Percentiles rank a stretch among this genome's conserved stretches.
These are phyloP conservation scores for Nakataea oryzae DNA, from an alignment of 2,329 filamentous ascomycete species.

Conservation along the genomic window DNA sequence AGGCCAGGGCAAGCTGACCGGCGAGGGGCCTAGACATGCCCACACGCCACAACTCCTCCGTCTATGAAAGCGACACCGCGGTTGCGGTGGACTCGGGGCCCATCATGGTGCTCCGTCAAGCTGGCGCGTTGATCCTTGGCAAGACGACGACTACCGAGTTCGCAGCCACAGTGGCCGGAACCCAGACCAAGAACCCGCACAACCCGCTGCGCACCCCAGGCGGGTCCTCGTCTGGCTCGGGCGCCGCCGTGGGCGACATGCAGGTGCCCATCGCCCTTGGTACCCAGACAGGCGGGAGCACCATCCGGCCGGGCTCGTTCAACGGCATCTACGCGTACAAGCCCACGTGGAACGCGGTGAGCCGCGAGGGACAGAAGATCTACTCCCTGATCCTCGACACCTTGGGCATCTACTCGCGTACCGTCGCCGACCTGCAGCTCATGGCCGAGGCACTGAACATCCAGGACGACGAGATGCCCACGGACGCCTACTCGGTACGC, in stretches of 20 bases:
- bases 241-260: conserved; percentile 53
- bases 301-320: conserved; percentile 53
- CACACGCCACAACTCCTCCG: conserved; percentile 42
- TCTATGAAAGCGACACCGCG: conserved; percentile 35
- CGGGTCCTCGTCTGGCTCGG: conserved; percentile 58
- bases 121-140: conserved; percentile 46
- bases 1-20: too few relatives aligned
- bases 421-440: conserved; percentile 45
- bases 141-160: conserved; percentile 57
- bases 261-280: conserved; percentile 51
- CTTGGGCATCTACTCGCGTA: conserved; percentile 47
- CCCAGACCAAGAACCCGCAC: conserved; percentile 47
- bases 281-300: conserved; percentile 57
- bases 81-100: conserved; percentile 37
- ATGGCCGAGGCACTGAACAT: conserved; percentile 43
- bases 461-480: conserved; percentile 32
- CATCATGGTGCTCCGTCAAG: conserved; percentile 38
- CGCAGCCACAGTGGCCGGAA: conserved; percentile 41
- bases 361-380: conserved; percentile 48
- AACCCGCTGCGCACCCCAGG: conserved; percentile 45
- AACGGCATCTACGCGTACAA: conserved; percentile 57
- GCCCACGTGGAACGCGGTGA: conserved; percentile 55
- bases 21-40: conserved; percentile 35
- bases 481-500: conserved; percentile 21
- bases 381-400: conserved; percentile 53